Evolutionary conservation across 208 protist genomes (phyloP), one percentile per base, ranked within the genome.

Genomic region (Acanthamoeba castellanii): DNA sequence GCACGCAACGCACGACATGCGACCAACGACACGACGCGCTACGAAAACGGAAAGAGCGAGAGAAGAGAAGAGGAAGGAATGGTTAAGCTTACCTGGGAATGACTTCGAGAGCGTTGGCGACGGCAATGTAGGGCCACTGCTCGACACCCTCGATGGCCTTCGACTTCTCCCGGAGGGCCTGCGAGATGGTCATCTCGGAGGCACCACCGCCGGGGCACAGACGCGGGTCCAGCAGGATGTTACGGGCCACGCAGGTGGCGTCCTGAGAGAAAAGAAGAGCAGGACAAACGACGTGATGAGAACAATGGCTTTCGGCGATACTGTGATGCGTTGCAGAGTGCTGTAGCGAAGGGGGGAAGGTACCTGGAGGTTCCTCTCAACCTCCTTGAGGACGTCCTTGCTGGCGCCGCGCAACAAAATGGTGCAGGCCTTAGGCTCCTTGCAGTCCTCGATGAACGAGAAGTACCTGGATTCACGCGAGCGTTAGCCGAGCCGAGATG

Each of bases 341-440:
- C 20, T 50, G 81, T n/a, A 89, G n/a, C n/a, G n/a, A n/a, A 20
- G 7, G 11, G 30, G 25, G n/a, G 11, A 32, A 30, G 18, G 81
- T 90, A 93, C 88, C 37, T 72, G 76, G 13, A 95, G 85, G 97
- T 99, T 99, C 94, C 99, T 97, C 97, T 99, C 99, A 96, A 99
- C 98, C 98, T 99, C 99, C 95, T 99, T 99, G 32, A 99, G 98
- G n/a, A 99, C 98, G 97, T 99, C 99, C 97, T 99, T 99, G 96
- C 97, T 99, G 42, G 99, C 99, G 93, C 99, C 99, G 94, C 99
- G 98, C 20, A 99, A 98, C 9, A 99, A 81, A 95, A 99, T 99
- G 87, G 99, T 99, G 97, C 99, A 99, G 22, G 99, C 99, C 96
- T 99, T 99, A 81, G 99, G 98, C 22, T 98, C 96, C 55, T 98